These are phyloP conservation scores for Phaeomoniella chlamydospora DNA, from an alignment of 2,329 filamentous ascomycete species.

Conservation along the genomic window DNA sequence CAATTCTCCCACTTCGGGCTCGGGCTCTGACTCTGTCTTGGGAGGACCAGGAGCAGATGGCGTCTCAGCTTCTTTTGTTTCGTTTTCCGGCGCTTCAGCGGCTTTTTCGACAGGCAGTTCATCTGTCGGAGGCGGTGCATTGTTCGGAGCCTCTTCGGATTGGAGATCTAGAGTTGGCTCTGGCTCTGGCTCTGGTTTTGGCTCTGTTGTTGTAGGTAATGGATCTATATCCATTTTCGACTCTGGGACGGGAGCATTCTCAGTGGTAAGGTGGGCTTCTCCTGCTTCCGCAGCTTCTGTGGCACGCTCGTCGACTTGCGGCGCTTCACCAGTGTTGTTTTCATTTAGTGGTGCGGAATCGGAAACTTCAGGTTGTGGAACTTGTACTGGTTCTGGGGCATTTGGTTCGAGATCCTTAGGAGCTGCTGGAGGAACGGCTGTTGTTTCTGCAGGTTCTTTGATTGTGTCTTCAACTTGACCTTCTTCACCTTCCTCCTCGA, in stretches of 20 bases:
- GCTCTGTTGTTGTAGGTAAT: not conserved
- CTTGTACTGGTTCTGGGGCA: constrained; percentile 3
- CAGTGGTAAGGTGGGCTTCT: constrained; percentile 8
- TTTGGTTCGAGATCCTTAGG: constrained; percentile 3
- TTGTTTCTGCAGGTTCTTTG: constrained; percentile 16
- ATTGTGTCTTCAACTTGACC: constrained; percentile 21
- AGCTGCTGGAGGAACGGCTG: constrained; percentile 10
- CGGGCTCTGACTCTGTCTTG: no score
- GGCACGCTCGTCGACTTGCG: not conserved
- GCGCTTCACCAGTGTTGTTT: constrained; percentile 1
- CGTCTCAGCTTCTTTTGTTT: not conserved
- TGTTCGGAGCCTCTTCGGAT: constrained; percentile 2
- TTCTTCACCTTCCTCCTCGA: constrained; percentile 30
- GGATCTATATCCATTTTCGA: not conserved
- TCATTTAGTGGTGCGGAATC: constrained; percentile 5
- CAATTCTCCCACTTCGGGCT: constrained; percentile 21
- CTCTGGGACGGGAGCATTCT: constrained; percentile 3
- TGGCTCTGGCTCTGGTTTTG: constrained; percentile 3
- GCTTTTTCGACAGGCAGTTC: not conserved
- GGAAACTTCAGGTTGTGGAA: constrained; percentile 4
- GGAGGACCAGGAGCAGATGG: constrained; percentile 9
- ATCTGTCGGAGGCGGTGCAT: constrained; percentile 4
- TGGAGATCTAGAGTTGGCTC: constrained; percentile 4
- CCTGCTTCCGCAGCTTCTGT: not conserved
- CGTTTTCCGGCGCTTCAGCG: not conserved